These are phyloP conservation scores for Helichrysum umbraculigerum DNA, from an alignment of 129 eudicot species.

Conservation along the genomic window DNA sequence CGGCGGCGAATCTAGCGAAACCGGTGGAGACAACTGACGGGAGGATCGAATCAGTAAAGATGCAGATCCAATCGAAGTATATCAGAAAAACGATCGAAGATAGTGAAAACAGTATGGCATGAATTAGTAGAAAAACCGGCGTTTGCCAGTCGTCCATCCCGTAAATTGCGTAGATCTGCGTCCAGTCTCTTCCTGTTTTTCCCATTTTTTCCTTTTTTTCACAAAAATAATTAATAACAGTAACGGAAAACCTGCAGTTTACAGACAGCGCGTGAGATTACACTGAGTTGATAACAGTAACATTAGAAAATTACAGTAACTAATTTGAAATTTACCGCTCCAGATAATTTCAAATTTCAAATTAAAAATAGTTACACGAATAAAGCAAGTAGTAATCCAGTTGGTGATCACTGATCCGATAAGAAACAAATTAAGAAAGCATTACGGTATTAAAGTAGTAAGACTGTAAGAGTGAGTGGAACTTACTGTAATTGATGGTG, in stretches of 20 bases:
- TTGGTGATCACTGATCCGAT: not conserved
- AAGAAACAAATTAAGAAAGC: not conserved
- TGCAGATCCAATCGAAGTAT: conserved; percentile 62
- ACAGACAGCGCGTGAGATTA: too few species aligned
- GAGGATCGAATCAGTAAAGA: conserved; percentile 35
- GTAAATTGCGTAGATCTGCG: conserved; percentile 93
- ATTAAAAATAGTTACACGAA: too few species aligned
- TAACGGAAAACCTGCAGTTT: not conserved
- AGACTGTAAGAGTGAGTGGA: not conserved
- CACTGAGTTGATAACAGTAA: too few species aligned
- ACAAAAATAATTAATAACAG: conserved; percentile 16
- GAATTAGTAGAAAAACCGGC: conserved; percentile 60
- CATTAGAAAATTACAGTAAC: too few species aligned
- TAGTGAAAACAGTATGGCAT: conserved; percentile 53
- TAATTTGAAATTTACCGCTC: too few species aligned
- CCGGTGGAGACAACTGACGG: conserved; percentile 46
- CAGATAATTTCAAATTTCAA: too few species aligned
- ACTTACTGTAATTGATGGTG: conserved; percentile 23
- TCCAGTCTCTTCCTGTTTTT: conserved; percentile 83
- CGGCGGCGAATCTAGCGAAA: conserved; percentile 68
- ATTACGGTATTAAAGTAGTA: not conserved
- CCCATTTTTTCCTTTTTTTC: conserved; percentile 59
- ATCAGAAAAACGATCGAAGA: conserved; percentile 58
- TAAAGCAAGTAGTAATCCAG: not conserved
- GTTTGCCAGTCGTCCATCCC: conserved; percentile 87